Evolutionary conservation across 805 yeast species (phyloP).

Genomic region (Monosporozyma yasuniensis): DNA sequence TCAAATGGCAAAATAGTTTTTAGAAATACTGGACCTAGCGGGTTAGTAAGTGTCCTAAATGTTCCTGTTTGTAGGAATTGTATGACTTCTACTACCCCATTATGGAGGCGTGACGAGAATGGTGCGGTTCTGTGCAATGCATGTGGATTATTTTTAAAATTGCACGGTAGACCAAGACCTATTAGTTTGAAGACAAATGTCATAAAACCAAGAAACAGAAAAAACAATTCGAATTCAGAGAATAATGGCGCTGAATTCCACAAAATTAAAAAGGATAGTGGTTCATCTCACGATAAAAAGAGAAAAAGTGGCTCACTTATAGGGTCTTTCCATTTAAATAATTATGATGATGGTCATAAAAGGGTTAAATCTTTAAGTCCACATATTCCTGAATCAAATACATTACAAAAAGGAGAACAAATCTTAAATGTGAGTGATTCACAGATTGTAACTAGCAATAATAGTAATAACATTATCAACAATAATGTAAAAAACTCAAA

Average conservation of each 20-base stretch:
- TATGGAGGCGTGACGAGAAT: slow-evolving; percentile 91
- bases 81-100: slow-evolving; percentile 84
- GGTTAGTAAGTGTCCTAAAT: neutral
- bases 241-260: neutral
- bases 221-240: slow-evolving; percentile 27
- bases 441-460: slow-evolving; percentile 49
- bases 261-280: slow-evolving; percentile 6
- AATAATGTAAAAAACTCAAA: neutral
- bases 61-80: slow-evolving; percentile 81
- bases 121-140: slow-evolving; percentile 91
- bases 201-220: slow-evolving; percentile 82
- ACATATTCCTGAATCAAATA: neutral
- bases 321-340: neutral
- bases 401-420: neutral
- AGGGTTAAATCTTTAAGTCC: neutral
- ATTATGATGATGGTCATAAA: neutral
- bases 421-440: neutral
- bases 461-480: slow-evolving; percentile 10
- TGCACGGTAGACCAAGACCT: slow-evolving; percentile 90
- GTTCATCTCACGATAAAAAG: slow-evolving; percentile 8
- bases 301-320: slow-evolving; percentile 7
- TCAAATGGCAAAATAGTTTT: slow-evolving; percentile 2
- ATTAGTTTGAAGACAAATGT: slow-evolving; percentile 86
- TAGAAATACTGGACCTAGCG: slow-evolving; percentile 4
- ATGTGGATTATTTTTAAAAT: slow-evolving; percentile 79